Conservation (phyloP, 257 asterid species). For the Orobanche coerulescens region DNA sequence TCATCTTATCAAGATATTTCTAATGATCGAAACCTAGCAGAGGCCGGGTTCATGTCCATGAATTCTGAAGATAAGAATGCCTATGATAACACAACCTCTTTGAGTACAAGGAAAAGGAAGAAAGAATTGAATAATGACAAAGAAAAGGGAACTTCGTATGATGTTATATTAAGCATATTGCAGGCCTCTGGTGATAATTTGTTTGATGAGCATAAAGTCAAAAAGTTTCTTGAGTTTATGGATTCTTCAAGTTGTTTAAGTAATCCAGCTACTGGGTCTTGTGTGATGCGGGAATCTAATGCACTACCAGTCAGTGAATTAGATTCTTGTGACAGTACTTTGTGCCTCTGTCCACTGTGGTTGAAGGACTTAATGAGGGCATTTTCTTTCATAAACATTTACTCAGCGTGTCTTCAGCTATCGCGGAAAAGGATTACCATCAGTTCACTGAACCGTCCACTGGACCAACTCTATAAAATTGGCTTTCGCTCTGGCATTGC, state of each 20-base stretch:
- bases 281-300: constrained; percentile 37
- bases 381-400: constrained; percentile 50
- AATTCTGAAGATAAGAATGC: constrained; percentile 27
- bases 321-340: constrained; percentile 30
- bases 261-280: constrained; percentile 45
- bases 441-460: constrained; percentile 32
- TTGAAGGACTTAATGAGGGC: constrained; percentile 52
- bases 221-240: constrained; percentile 37
- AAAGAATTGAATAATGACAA: constrained; percentile 27
- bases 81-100: constrained; percentile 22
- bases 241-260: constrained; percentile 52
- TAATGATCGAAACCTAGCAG: constrained; percentile 22
- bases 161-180: constrained; percentile 38
- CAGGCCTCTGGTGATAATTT: constrained; percentile 28
- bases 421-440: constrained; percentile 33
- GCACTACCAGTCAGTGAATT: constrained; percentile 17
- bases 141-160: constrained; percentile 28
- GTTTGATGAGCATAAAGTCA: constrained; percentile 40
- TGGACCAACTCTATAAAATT: constrained; percentile 41
- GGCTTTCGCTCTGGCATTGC: constrained; percentile 38
- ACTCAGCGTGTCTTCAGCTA: constrained; percentile 56
- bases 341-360: constrained; percentile 69
- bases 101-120: constrained; percentile 28
- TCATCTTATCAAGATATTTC: constrained; percentile 35
- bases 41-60: constrained; percentile 22